A percentile compares a stretch with the other conserved stretches of the same genome.
These are phyloP conservation scores for Allium fistulosum DNA, from an alignment of 106 monocot genomes.

Conservation along the genomic window DNA sequence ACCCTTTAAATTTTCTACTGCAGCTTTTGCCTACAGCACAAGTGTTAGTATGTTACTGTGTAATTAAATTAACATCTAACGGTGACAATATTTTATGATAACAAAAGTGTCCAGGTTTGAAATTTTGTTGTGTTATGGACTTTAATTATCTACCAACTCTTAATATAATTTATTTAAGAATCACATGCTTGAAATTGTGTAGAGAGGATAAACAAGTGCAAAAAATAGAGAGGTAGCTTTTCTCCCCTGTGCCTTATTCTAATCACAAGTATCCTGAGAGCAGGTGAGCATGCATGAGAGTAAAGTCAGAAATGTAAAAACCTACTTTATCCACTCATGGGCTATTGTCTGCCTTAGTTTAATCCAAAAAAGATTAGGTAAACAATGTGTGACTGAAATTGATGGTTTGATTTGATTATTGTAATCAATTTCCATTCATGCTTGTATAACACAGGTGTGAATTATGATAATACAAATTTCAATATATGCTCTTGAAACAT, in stretches of 20 bases:
- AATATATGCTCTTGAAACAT: background rate
- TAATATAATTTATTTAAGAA: background rate
- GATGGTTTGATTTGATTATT: slow-evolving; percentile 3
- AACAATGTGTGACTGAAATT: slow-evolving; percentile 3
- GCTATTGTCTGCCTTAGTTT: background rate
- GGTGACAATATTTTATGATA: background rate
- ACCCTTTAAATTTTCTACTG: background rate
- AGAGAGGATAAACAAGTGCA: background rate
- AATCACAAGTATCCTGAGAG: slow-evolving; percentile 7
- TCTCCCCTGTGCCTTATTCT: background rate
- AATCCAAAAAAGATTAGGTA: background rate
- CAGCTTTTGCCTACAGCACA: background rate
- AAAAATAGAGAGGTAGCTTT: slow-evolving; percentile 11
- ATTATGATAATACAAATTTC: slow-evolving; percentile 8
- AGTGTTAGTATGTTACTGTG: background rate
- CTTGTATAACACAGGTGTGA: background rate
- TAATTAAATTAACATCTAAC: background rate
- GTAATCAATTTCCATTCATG: background rate
- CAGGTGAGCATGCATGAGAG: slow-evolving; percentile 12
- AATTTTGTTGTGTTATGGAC: slow-evolving; percentile 15
- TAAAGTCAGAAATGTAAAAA: slow-evolving; percentile 10
- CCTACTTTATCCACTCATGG: background rate
- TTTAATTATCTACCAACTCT: background rate
- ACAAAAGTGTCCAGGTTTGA: slow-evolving; percentile 2
- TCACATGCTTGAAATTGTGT: slow-evolving; percentile 14